phyloP scores from a whole-genome alignment of 441 rosid genomes.

The Capsella rubella region DNA sequence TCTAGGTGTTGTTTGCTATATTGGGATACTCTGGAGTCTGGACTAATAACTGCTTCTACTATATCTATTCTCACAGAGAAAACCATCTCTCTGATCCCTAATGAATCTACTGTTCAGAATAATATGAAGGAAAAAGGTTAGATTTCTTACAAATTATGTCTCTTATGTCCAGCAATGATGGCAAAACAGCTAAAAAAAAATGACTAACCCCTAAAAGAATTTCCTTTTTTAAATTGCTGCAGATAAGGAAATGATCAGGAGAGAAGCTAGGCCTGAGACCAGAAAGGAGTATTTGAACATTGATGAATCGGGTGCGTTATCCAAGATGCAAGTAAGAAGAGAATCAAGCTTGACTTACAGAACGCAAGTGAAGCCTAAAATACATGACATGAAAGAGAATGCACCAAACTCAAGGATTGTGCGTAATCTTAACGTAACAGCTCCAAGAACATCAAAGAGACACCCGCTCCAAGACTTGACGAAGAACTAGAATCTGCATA shows the following conservation, averaged over 20 bases:
- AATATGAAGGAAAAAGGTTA: slow-evolving; percentile 18
- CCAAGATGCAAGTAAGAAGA: slow-evolving; percentile 25
- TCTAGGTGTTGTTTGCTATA: not conserved
- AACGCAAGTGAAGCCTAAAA: slow-evolving; percentile 34
- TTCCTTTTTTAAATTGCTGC: slow-evolving; percentile 5
- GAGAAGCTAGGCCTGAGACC: slow-evolving; percentile 18
- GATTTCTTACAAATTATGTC: not conserved
- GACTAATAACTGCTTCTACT: slow-evolving; percentile 15
- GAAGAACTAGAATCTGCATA: slow-evolving; percentile 37
- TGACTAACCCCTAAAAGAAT: not conserved
- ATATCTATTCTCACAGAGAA: slow-evolving; percentile 21
- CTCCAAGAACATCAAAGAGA: slow-evolving; percentile 42
- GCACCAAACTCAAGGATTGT: slow-evolving; percentile 37
- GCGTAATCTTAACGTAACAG: slow-evolving; percentile 38
- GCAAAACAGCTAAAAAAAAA: not conserved
- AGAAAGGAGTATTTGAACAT: slow-evolving; percentile 6
- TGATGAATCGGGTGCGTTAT: slow-evolving; percentile 21
- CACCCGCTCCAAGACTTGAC: slow-evolving; percentile 40
- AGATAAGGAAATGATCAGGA: slow-evolving; percentile 21
- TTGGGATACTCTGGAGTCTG: not conserved
- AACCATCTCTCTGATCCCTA: slow-evolving; percentile 1
- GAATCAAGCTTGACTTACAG: slow-evolving; percentile 18
- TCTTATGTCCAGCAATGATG: not conserved
- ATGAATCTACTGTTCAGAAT: not conserved
- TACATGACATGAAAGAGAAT: slow-evolving; percentile 45